phyloP scores from a whole-genome alignment of 352 stramenopile genomes.

The Halophytophthora polymorphica region DNA sequence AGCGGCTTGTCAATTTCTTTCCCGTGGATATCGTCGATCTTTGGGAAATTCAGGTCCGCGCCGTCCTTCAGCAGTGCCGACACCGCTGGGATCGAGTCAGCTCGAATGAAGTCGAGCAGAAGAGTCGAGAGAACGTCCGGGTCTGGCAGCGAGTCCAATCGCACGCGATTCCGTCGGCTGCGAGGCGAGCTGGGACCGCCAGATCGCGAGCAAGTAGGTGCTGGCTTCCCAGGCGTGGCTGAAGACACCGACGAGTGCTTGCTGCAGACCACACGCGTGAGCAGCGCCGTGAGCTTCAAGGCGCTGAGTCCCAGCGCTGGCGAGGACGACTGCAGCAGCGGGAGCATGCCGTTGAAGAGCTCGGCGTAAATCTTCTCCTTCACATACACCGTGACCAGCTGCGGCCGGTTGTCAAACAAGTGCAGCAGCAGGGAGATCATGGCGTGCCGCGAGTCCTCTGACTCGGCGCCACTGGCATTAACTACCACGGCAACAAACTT shows the following conservation, averaged over 20 bases:
- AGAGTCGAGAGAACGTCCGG: constrained; percentile 58
- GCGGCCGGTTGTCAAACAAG: constrained; percentile 56
- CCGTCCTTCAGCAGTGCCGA: constrained; percentile 71
- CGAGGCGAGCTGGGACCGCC: constrained; percentile 6
- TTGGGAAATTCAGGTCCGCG: constrained; percentile 63
- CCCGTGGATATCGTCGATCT: constrained; percentile 38
- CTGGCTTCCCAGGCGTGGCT: background rate
- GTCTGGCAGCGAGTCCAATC: constrained; percentile 54
- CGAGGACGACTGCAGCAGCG: constrained; percentile 41
- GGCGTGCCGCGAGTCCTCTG: constrained; percentile 63
- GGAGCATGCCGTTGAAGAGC: constrained; percentile 52
- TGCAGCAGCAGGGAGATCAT: constrained; percentile 61
- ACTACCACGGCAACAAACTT: constrained; percentile 56
- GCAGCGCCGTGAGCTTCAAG: constrained; percentile 53
- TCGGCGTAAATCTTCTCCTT: constrained; percentile 53
- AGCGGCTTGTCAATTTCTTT: constrained; percentile 68
- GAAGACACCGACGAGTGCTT: constrained; percentile 24
- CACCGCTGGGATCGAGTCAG: constrained; percentile 71
- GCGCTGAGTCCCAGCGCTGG: constrained; percentile 31
- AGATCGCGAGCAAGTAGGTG: background rate
- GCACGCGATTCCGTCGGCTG: constrained; percentile 23
- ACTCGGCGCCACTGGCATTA: constrained; percentile 47
- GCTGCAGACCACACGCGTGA: constrained; percentile 53
- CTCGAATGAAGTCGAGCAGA: constrained; percentile 70
- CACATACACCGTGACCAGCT: constrained; percentile 58